phyloP scores from a whole-genome alignment of 805 yeast genomes.

The Pichia occidentalis region DNA sequence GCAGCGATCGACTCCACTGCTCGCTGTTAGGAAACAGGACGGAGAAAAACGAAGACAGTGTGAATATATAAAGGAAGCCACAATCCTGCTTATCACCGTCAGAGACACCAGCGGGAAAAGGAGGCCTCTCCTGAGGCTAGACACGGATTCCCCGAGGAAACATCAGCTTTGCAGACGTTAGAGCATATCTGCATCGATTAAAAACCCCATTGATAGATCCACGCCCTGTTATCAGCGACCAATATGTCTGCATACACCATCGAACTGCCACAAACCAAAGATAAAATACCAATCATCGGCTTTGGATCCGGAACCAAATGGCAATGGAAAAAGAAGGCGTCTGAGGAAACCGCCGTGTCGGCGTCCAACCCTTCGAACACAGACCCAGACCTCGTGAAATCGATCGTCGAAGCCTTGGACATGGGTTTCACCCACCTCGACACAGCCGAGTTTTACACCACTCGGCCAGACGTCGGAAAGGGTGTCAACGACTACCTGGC shows the following conservation, averaged over 20 bases:
- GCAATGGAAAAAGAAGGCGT: slow-evolving; percentile 33
- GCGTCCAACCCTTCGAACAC: slow-evolving; percentile 15
- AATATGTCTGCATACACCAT: slow-evolving; percentile 24
- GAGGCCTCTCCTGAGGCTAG: too few species aligned
- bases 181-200: too few species aligned
- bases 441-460: slow-evolving; percentile 58
- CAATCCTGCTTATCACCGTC: too few species aligned
- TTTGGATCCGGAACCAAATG: slow-evolving; percentile 59
- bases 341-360: slow-evolving; percentile 15
- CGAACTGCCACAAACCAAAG: slow-evolving; percentile 16
- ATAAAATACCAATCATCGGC: slow-evolving; percentile 21
- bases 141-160: too few species aligned
- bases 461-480: slow-evolving; percentile 52
- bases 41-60: too few species aligned
- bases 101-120: too few species aligned
- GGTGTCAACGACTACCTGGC: slow-evolving; percentile 37
- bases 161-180: too few species aligned
- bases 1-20: too few species aligned
- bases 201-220: too few species aligned
- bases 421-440: slow-evolving; percentile 54
- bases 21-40: too few species aligned
- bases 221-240: too few species aligned
- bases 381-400: slow-evolving; percentile 36
- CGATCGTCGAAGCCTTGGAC: slow-evolving; percentile 40
- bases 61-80: too few species aligned